These are phyloP conservation scores for Xylaria sp. DNA, from an alignment of 2,329 filamentous ascomycete genomes.

Conservation along the genomic window DNA sequence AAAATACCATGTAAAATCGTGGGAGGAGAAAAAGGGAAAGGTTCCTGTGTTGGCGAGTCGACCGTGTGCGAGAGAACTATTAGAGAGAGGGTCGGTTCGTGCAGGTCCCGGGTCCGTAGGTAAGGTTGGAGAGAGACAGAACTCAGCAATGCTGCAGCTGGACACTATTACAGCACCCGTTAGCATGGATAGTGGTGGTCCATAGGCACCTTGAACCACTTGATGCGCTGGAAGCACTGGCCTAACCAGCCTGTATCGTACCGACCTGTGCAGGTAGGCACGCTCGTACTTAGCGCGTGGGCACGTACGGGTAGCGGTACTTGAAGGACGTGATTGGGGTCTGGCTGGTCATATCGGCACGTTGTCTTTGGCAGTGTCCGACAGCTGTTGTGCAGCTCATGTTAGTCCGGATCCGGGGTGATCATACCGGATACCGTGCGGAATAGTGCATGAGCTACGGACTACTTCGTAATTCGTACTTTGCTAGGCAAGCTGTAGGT, in stretches of 20 bases:
- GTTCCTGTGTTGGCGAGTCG: conserved; percentile 21
- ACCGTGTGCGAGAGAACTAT: conserved; percentile 8
- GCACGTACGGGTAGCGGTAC: background rate
- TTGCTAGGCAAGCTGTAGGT: too few relatives aligned
- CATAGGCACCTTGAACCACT: background rate
- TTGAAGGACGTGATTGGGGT: background rate
- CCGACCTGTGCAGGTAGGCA: background rate
- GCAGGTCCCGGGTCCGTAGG: conserved; percentile 5
- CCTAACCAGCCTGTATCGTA: background rate
- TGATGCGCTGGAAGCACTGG: background rate
- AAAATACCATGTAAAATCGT: background rate
- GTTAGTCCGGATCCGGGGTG: conserved; percentile 21
- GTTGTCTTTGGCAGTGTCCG: background rate
- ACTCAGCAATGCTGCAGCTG: background rate
- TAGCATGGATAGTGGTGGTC: background rate
- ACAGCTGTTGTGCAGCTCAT: conserved; percentile 8
- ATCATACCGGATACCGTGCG: background rate
- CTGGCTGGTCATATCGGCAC: background rate
- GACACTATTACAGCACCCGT: background rate
- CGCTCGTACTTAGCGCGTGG: background rate
- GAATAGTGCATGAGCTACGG: background rate
- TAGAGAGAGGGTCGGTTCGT: conserved; percentile 25
- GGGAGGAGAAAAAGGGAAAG: conserved; percentile 9
- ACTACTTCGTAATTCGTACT: too few relatives aligned
- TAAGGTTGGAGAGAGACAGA: conserved; percentile 10